Base-by-base conservation (phyloP, 768 basidiomycete genomes). In the Tulasnella sp. region DNA sequence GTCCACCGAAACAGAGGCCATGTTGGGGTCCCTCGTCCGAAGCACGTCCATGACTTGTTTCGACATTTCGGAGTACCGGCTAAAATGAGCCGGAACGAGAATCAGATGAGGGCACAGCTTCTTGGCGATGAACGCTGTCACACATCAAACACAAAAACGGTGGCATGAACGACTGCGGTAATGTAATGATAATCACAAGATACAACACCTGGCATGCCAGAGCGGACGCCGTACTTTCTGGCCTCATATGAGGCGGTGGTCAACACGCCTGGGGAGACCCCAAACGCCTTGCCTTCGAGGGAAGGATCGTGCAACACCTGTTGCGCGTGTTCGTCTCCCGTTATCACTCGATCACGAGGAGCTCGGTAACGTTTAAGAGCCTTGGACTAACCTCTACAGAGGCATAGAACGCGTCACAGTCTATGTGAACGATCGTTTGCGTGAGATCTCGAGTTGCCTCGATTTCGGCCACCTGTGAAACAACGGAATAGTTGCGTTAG, bases 331-430 rank as follows among this genome's bases (percentile, higher is more conserved):
- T n/a, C n/a, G n/a, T n/a, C n/a, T n/a, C n/a, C n/a, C n/a, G n/a
- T n/a, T n/a, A 12, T 39, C 37, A 39, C 29, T 27, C 48, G 39
- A 19, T 35, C 23, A 61, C 51, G 39, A 14, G 2, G 43, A 32
- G 51, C 25, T 23, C 11, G 17, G 49, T 23, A 35, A 17, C 17
- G 14, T 17, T 25, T 34, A 23, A 14, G 2, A 32, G 48, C 6
- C 29, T 39, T 15, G 11, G 15, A 51, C 14, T 9, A 27, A 58
- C 50, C 46, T 91, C 88, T 0, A 89, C 86, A 48, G 76, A 86
- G 9, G 86, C 86, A 62, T 77, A 92, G 70, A 94, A 96, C 3
- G 90, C 89, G 67, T 97, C 94, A 81, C 93, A 91, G 65, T 99
- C 96, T 29, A 96, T 82, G 66, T 98, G 92, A 4, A 97, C 86